phyloP scores from a whole-genome alignment of 2,329 filamentous ascomycete species.

The Claviceps pusilla region DNA sequence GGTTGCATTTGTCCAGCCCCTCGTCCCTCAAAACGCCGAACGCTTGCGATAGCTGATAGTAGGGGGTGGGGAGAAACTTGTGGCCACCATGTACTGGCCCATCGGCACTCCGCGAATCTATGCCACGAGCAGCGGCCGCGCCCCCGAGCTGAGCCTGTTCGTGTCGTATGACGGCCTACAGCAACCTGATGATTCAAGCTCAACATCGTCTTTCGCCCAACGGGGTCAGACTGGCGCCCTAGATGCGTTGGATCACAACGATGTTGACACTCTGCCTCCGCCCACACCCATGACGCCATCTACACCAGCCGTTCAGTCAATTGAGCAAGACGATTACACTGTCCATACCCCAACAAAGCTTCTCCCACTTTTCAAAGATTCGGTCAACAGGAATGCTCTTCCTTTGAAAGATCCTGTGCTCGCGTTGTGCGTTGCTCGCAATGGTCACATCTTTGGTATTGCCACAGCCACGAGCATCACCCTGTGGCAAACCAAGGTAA shows the following conservation, averaged over 20 bases:
- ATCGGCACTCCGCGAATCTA: conserved; percentile 73
- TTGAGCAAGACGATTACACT: conserved; percentile 36
- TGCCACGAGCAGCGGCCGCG: conserved; percentile 55
- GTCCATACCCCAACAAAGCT: conserved; percentile 11
- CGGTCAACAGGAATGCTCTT: conserved; percentile 18
- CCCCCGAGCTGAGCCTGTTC: conserved; percentile 32
- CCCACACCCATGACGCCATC: conserved; percentile 38
- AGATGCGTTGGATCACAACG: conserved; percentile 17
- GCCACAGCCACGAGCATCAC: conserved; percentile 74
- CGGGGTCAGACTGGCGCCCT: conserved; percentile 12
- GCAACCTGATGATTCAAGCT: conserved; percentile 17
- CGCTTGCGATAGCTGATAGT: conserved; percentile 7
- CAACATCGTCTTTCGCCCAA: conserved; percentile 3
- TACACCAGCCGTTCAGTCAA: conserved; percentile 43
- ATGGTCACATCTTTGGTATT: conserved; percentile 70
- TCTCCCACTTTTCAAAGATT: conserved; percentile 10
- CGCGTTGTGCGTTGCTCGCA: conserved; percentile 61
- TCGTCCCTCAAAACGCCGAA: conserved; percentile 6
- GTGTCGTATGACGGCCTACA: conserved; percentile 47
- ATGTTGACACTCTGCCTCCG: conserved; percentile 19
- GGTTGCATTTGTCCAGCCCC: conserved; percentile 10
- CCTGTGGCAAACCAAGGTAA: conserved; percentile 92
- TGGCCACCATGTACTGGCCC: conserved; percentile 71
- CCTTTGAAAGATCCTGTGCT: conserved; percentile 50
- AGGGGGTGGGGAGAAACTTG: conserved; percentile 15